Evolutionary conservation across 1,284 basidiomycete species (phyloP).

Genomic region (Gymnopus androsaceus): DNA sequence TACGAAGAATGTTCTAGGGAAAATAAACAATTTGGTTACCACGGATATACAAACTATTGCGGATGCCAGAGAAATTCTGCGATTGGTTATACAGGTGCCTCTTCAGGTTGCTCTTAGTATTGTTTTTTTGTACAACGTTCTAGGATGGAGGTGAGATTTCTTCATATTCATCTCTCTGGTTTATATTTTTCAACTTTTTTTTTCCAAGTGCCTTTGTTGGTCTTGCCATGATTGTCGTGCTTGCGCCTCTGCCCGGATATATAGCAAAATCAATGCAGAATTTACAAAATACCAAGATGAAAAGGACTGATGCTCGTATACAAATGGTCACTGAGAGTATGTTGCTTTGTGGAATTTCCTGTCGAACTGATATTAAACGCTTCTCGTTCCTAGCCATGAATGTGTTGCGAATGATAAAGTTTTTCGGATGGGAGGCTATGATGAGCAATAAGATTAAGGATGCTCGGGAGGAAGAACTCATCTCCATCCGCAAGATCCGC

Average conservation of each 20-base stretch:
- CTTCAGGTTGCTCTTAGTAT: conserved; percentile 37
- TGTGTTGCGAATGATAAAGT: conserved; percentile 65
- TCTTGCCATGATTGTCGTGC: conserved; percentile 48
- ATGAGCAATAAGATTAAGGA: conserved; percentile 50
- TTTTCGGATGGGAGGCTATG: conserved; percentile 70
- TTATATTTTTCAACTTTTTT: neutral
- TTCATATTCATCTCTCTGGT: neutral
- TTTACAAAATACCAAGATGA: conserved; percentile 21
- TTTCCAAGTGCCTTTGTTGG: conserved; percentile 52
- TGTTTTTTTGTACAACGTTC: conserved; percentile 44
- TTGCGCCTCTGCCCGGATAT: conserved; percentile 51
- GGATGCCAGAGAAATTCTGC: conserved; percentile 23
- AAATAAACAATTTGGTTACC: conserved; percentile 40
- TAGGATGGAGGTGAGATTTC: conserved; percentile 45
- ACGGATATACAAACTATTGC: conserved; percentile 23
- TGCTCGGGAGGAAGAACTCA: conserved; percentile 61
- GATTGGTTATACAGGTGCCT: conserved; percentile 22
- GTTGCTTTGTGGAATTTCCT: too few species aligned
- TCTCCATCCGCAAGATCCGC: conserved; percentile 44
- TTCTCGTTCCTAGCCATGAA: conserved; percentile 49
- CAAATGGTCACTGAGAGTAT: conserved; percentile 40
- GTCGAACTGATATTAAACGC: too few species aligned
- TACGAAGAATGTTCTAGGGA: conserved; percentile 36
- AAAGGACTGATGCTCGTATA: conserved; percentile 26
- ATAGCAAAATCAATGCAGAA: conserved; percentile 25